These are phyloP conservation scores for Clavaria fumosa DNA, from an alignment of 768 basidiomycete genomes.

Conservation along the genomic window DNA sequence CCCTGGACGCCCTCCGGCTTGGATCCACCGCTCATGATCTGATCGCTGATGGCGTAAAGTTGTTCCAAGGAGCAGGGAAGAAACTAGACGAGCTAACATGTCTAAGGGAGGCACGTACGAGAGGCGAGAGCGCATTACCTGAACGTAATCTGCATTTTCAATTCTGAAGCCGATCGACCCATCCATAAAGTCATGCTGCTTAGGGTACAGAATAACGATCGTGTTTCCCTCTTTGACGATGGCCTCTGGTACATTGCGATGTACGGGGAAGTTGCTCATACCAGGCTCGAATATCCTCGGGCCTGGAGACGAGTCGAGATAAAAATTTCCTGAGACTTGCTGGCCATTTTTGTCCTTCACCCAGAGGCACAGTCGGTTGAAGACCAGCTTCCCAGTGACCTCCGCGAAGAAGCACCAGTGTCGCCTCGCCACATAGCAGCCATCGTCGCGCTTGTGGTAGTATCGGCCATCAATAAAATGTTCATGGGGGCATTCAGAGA, in stretches of 20 bases:
- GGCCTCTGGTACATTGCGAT: not conserved
- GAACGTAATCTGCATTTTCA: not conserved
- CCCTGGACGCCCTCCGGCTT: not conserved
- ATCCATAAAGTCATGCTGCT: not conserved
- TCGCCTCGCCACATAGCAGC: not conserved
- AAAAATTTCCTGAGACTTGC: not conserved
- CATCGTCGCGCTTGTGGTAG: not conserved
- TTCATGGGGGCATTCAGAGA: not conserved
- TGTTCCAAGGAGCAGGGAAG: constrained; percentile 1
- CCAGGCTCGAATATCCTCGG: not conserved
- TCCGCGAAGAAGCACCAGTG: constrained; percentile 4
- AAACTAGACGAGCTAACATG: no score
- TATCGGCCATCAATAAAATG: not conserved
- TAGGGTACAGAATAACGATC: constrained; percentile 2
- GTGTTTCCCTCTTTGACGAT: constrained; percentile 3
- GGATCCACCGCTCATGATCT: not conserved
- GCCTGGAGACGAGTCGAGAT: not conserved
- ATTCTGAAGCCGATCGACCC: constrained; percentile 1
- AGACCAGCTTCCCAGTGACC: not conserved
- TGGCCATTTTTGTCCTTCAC: constrained; percentile 1
- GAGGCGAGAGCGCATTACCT: no score
- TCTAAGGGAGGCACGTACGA: no score
- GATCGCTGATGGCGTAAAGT: not conserved
- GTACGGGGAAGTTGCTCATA: not conserved
- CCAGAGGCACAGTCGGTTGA: not conserved